Percentiles rank a stretch among this genome's conserved stretches.
phyloP scores from a whole-genome alignment of 140 eudicot genomes.

The Stevia rebaudiana region DNA sequence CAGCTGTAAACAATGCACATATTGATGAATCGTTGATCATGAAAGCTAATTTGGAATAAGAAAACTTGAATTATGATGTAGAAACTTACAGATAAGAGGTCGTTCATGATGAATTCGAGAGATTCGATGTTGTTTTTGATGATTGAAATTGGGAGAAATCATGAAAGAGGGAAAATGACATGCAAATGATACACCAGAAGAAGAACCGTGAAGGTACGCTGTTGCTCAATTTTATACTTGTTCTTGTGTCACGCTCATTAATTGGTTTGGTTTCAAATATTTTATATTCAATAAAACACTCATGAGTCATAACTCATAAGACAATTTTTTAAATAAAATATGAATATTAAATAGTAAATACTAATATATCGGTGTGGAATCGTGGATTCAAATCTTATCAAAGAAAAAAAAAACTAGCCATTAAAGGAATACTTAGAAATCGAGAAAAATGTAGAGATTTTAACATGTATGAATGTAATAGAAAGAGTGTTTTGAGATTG shows the following conservation, averaged over 20 bases:
- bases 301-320: no score
- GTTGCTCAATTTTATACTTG: background rate
- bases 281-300: no score
- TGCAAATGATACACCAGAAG: slow-evolving; percentile 24
- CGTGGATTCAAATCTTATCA: no score
- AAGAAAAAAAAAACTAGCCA: no score
- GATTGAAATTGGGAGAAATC: background rate
- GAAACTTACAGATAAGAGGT: slow-evolving; percentile 28
- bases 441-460: no score
- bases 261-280: background rate
- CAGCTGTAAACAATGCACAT: slow-evolving; percentile 9
- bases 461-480: no score
- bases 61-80: background rate
- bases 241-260: background rate
- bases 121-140: background rate
- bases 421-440: no score
- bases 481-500: no score
- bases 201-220: slow-evolving; percentile 30
- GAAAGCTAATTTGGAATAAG: background rate
- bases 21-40: background rate
- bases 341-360: no score
- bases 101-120: slow-evolving; percentile 18
- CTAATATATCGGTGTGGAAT: no score
- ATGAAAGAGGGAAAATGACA: background rate
- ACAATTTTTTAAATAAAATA: no score